Percentiles rank a stretch among this genome's conserved stretches.
phyloP scores from a whole-genome alignment of 2,329 filamentous ascomycete species.

The Aspergillus unguis region DNA sequence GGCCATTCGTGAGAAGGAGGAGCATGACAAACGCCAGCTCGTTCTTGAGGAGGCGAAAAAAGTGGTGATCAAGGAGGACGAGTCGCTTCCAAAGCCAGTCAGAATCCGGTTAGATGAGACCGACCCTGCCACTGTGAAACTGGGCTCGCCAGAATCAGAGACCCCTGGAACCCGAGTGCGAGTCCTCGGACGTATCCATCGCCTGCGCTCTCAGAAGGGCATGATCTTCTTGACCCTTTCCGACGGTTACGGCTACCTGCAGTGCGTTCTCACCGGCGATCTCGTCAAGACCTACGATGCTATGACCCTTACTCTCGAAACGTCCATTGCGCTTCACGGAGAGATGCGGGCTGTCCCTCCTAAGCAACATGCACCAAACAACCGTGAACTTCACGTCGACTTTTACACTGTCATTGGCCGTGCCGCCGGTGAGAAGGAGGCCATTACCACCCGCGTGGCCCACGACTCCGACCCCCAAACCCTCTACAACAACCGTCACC shows the following conservation, averaged over 20 bases:
- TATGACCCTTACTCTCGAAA: conserved; percentile 78
- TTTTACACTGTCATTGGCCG: conserved; percentile 77
- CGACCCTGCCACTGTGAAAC: conserved; percentile 56
- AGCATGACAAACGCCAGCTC: conserved; percentile 66
- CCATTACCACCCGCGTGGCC: conserved; percentile 80
- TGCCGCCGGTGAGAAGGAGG: conserved; percentile 81
- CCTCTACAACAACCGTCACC: conserved; percentile 77
- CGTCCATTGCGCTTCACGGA: conserved; percentile 78
- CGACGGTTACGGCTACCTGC: conserved; percentile 80
- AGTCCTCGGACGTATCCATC: conserved; percentile 79
- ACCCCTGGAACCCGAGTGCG: conserved; percentile 69
- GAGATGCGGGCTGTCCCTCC: conserved; percentile 78
- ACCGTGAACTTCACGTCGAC: conserved; percentile 86
- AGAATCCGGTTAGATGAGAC: conserved; percentile 74
- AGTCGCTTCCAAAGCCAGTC: conserved; percentile 67
- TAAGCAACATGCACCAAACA: conserved; percentile 73
- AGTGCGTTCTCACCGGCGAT: conserved; percentile 77
- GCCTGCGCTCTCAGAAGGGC: conserved; percentile 76
- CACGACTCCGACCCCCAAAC: conserved; percentile 67
- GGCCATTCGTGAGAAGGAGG: conserved; percentile 68
- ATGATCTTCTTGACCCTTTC: conserved; percentile 81
- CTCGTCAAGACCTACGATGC: conserved; percentile 91
- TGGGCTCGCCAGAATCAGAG: conserved; percentile 55
- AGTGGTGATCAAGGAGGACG: conserved; percentile 66
- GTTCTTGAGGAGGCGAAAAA: conserved; percentile 81